Conservation (phyloP, 768 basidiomycete genomes). For the Boletus reticulatus region DNA sequence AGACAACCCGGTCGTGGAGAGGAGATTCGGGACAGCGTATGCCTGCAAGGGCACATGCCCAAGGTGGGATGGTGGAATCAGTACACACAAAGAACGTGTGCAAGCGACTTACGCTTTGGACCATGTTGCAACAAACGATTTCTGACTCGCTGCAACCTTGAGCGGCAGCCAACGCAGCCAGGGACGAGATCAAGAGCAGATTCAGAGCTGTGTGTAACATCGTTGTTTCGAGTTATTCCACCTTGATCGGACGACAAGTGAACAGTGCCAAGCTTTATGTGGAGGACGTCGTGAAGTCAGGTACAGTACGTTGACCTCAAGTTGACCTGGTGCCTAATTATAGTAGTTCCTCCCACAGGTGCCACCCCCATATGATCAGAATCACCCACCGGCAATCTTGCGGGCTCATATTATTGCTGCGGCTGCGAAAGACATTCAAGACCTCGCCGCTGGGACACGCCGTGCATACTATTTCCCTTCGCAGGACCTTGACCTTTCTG, state of each 20-base stretch:
- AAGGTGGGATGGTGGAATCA: not conserved
- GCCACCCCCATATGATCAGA: too few species aligned
- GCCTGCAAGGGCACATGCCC: not conserved
- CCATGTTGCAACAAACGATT: conserved; percentile 9
- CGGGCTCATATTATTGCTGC: too few species aligned
- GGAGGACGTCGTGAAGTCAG: too few species aligned
- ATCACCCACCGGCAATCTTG: too few species aligned
- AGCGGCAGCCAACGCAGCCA: conserved; percentile 3
- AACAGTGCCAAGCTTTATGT: not conserved
- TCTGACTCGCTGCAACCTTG: conserved; percentile 5
- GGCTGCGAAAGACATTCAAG: too few species aligned
- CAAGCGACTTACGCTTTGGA: conserved; percentile 8
- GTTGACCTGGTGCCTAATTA: too few species aligned
- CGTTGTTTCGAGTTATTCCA: not conserved
- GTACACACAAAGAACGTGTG: not conserved
- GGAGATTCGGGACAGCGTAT: not conserved
- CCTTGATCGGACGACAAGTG: not conserved
- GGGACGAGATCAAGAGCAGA: conserved; percentile 5
- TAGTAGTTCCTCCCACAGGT: too few species aligned
- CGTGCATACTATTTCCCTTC: too few species aligned
- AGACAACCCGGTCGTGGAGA: conserved; percentile 6
- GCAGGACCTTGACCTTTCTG: too few species aligned
- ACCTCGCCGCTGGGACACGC: too few species aligned
- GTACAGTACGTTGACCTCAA: too few species aligned
- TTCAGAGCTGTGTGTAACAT: conserved; percentile 1